These are phyloP conservation scores for Dothideomycetes sp. DNA, from an alignment of 2,329 filamentous ascomycete genomes.

Conservation along the genomic window DNA sequence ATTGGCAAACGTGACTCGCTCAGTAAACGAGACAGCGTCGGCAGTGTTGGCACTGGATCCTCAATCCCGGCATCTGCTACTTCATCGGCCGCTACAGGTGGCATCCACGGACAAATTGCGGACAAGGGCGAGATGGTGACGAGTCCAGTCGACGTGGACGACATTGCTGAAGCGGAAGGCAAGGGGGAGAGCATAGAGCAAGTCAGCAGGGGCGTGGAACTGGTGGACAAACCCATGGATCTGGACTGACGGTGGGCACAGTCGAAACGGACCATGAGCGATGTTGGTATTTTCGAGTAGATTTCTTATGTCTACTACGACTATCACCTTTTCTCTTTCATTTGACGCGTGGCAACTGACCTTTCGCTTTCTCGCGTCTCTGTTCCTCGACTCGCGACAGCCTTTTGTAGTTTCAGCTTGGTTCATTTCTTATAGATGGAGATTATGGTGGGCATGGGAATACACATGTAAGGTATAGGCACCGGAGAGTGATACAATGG, in stretches of 20 bases:
- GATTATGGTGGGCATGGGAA: no score
- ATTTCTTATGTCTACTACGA: no score
- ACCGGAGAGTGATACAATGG: no score
- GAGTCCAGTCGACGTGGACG: conserved; percentile 11
- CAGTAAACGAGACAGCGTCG: conserved; percentile 22
- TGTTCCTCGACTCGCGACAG: no score
- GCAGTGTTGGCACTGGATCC: conserved; percentile 22
- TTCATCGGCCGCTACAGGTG: no score
- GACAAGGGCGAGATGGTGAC: conserved; percentile 11
- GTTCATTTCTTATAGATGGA: no score
- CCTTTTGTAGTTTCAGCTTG: no score
- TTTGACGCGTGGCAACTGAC: no score
- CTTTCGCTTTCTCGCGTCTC: no score
- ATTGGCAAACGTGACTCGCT: conserved; percentile 16
- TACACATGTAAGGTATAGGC: no score
- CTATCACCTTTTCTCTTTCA: no score
- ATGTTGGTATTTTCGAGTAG: background rate
- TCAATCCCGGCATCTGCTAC: conserved; percentile 22
- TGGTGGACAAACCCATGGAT: conserved; percentile 68
- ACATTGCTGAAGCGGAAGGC: conserved; percentile 25
- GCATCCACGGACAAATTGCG: conserved; percentile 15
- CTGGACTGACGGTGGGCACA: conserved; percentile 3
- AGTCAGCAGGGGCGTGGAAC: conserved; percentile 46
- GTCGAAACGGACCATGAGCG: background rate
- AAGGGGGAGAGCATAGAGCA: no score